These are phyloP conservation scores for Rhizoctonia solani DNA, from an alignment of 1,284 basidiomycete species.

Conservation along the genomic window DNA sequence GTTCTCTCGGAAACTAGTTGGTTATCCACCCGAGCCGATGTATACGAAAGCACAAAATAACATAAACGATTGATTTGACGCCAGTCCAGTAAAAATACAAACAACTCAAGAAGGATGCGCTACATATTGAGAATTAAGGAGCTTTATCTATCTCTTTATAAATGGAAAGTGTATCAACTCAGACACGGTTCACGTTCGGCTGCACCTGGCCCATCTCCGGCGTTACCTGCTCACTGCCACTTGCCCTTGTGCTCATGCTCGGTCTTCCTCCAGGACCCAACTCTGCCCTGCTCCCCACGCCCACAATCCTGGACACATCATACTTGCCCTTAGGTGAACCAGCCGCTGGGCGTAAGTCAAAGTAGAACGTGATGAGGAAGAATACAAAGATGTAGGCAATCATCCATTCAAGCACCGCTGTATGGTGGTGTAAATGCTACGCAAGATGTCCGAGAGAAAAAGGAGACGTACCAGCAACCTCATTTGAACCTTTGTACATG, in stretches of 20 bases:
- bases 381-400: slow-evolving; percentile 73
- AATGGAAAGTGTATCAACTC: no score
- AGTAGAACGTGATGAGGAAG: slow-evolving; percentile 68
- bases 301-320: slow-evolving; percentile 31
- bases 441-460: not conserved
- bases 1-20: no score
- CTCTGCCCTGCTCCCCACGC: not conserved
- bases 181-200: slow-evolving; percentile 7
- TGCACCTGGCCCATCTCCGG: not conserved
- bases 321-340: slow-evolving; percentile 3
- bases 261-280: not conserved
- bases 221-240: not conserved
- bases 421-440: not conserved
- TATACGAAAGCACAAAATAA: no score
- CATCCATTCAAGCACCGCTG: slow-evolving; percentile 69
- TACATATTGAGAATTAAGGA: no score
- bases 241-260: not conserved
- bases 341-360: slow-evolving; percentile 53
- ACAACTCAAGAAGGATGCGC: no score
- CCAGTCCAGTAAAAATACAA: no score
- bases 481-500: slow-evolving; percentile 42
- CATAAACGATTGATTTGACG: no score
- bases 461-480: slow-evolving; percentile 57
- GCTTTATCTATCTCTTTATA: no score
- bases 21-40: no score